A percentile compares a stretch with the other conserved stretches of the same genome.
Conservation (phyloP, 352 stramenopile species). For the Phytophthora agathidicida region DNA sequence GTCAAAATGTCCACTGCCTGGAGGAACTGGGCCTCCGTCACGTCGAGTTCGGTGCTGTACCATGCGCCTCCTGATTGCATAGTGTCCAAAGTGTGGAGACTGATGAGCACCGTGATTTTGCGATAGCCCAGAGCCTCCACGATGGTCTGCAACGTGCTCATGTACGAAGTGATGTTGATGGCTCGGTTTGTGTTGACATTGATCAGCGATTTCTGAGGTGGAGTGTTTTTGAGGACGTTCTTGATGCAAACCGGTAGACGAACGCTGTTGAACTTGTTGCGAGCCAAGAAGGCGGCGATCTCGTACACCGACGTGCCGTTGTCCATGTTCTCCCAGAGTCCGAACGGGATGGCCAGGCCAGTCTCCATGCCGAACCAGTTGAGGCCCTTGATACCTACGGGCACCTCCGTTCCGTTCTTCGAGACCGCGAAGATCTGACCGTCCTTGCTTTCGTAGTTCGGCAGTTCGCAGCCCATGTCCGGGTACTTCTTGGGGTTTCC, state of each 20-base stretch:
- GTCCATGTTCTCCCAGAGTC: slow-evolving; percentile 74
- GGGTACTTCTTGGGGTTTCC: slow-evolving; percentile 62
- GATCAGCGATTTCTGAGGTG: slow-evolving; percentile 48
- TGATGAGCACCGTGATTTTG: slow-evolving; percentile 68
- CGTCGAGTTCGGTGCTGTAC: slow-evolving; percentile 53
- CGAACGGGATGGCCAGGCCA: slow-evolving; percentile 52
- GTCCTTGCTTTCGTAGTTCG: slow-evolving; percentile 66
- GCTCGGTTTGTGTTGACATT: slow-evolving; percentile 69
- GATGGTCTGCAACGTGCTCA: slow-evolving; percentile 54
- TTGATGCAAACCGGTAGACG: slow-evolving; percentile 64
- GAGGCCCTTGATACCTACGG: slow-evolving; percentile 61
- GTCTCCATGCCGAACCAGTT: slow-evolving; percentile 86
- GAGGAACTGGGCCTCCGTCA: slow-evolving; percentile 59
- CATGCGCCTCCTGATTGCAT: slow-evolving; percentile 55
- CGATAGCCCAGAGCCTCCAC: slow-evolving; percentile 61
- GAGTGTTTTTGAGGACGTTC: slow-evolving; percentile 51
- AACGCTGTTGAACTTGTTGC: slow-evolving; percentile 76
- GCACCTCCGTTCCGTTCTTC: slow-evolving; percentile 57
- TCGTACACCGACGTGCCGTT: slow-evolving; percentile 81
- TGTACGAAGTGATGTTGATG: slow-evolving; percentile 66
- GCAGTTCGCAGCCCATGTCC: slow-evolving; percentile 48
- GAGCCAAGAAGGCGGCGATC: slow-evolving; percentile 56
- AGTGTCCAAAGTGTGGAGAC: slow-evolving; percentile 59
- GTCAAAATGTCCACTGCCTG: slow-evolving; percentile 60
- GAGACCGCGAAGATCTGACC: slow-evolving; percentile 48